Evolutionary conservation across 1,139 yeast genomes (phyloP), one percentile per base, ranked within the genome.

Genomic region (Yamadazyma trypodendri): DNA sequence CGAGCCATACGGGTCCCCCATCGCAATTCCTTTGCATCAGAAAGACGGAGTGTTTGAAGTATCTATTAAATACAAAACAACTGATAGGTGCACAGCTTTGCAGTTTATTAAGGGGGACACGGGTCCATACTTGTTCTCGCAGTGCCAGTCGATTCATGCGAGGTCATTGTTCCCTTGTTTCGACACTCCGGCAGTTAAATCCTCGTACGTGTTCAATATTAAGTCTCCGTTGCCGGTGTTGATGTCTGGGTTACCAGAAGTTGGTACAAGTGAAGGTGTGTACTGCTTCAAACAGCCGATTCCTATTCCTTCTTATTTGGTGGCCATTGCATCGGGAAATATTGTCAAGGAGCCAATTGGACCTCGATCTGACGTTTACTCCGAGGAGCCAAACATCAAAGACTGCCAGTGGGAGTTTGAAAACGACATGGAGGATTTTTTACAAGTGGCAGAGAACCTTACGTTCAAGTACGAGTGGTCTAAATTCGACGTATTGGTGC

Each of bases 91-190:
- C 44, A 66, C 72, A 1, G 72, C 73, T 2, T 51, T 68, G 33
- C 72, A 68, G 43, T 68, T 67, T 37, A 60, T 68, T 28, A 56
- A 61, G 27, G 70, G 71, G 13, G 67, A 65, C 35, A 58, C 61
- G 4, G 65, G 65, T 4, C 68, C 69, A 7, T 68, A 63, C 41
- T 51, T 68, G 35, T 68, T 68, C 43, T 66, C 72, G 1, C 74
- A 68, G 47, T 66, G 74, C 49, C 69, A 68, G 49, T 63, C 72
- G 12, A 66, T 67, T 31, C 74, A 68, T 45, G 73, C 73, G 12
- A 49, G 74, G 37, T 61, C 68, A 32, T 53, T 68, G 46, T 65
- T 66, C 42, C 74, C 74, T 4, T 65, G 73, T 44, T 68, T 68
- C 45, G 74, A 68, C 46, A 67, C 72, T 8, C 74, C 74, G 2